These are phyloP conservation scores for Terana coerulea DNA, from an alignment of 768 basidiomycete genomes.

Conservation along the genomic window DNA sequence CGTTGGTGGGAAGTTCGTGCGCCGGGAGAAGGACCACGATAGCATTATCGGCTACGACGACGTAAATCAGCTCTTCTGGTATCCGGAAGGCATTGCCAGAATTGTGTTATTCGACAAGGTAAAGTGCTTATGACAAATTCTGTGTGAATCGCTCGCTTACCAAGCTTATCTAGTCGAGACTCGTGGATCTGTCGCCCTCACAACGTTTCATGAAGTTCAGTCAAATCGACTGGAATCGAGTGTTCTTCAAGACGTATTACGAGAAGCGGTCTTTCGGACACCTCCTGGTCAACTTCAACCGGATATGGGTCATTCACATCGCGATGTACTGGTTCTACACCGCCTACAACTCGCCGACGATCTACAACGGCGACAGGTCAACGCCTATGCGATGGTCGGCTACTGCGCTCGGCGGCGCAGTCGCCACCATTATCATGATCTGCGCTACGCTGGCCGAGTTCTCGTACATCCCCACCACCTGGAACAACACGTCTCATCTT, in stretches of 20 bases:
- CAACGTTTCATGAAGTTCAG: conserved; percentile 98
- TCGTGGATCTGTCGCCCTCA: conserved; percentile 87
- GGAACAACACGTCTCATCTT: conserved; percentile 98
- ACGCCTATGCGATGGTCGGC: conserved; percentile 90
- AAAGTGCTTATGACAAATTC: background rate
- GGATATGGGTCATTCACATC: conserved; percentile 98
- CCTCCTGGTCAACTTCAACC: conserved; percentile 98
- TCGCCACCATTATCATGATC: conserved; percentile 97
- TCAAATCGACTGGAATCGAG: conserved; percentile 92
- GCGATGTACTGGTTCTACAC: conserved; percentile 97
- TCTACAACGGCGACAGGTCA: conserved; percentile 66
- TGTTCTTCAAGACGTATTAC: conserved; percentile 98
- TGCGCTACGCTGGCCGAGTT: conserved; percentile 92
- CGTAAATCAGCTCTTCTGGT: conserved; percentile 99
- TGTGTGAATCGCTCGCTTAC: background rate
- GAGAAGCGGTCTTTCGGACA: conserved; percentile 97
- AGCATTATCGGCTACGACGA: conserved; percentile 98
- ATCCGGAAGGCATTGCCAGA: conserved; percentile 94
- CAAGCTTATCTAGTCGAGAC: conserved; percentile 55
- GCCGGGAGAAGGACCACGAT: conserved; percentile 90
- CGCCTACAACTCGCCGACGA: conserved; percentile 83
- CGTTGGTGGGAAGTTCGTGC: conserved; percentile 90
- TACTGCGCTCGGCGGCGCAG: conserved; percentile 90
- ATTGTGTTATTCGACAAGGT: conserved; percentile 91
- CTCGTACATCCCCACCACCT: conserved; percentile 96